Base-by-base conservation (phyloP, 352 stramenopile genomes). In the Phytophthora hibernalis region DNA sequence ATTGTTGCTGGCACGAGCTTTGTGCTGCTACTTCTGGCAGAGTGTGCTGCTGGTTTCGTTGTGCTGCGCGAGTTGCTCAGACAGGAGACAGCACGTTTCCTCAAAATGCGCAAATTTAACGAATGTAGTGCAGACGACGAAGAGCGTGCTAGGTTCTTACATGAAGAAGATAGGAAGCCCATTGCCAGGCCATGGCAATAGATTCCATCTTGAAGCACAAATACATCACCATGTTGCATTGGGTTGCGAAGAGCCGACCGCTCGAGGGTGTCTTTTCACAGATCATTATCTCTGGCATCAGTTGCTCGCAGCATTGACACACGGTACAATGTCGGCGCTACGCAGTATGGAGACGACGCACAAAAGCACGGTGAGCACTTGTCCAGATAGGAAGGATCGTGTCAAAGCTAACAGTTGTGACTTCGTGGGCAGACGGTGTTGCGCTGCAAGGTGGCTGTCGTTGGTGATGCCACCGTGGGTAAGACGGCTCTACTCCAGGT, bases 321-420 rank as follows among this genome's bases (percentile, higher is more conserved):
- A 59, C 16, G 15, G 15, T 3, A 68, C 3, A 8, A 93, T 93
- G 84, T 97, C 88, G 52, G 90, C 76, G 22, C 47, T 97, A 15
- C 86, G 89, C 4, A 97, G 87, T 68, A 97, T 98, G 91, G 90
- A 97, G 74, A 97, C 88, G 31, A 93, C 77, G 2, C 91, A 97
- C 77, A 95, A 89, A 68, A 95, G 87, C 82, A 90, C 77, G n/a
- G 85, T 95, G 59, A 40, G 58, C 1, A 16, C 18, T 4, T 21
- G 3, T 42, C 3, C n/a, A 48, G 10, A 45, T 40, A 13, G 1
- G n/a, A 20, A 49, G 28, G 26, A 45, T 8, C 40, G n/a, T 16
- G 20, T 55, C 3, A 11, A 57, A 21, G 3, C 16, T 56, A 31
- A 60, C 37, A 28, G 10, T 50, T 30, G 42, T 52, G 35, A 12